Conservation (phyloP, 164 flowering plant species). For the Vitis cinerea region DNA sequence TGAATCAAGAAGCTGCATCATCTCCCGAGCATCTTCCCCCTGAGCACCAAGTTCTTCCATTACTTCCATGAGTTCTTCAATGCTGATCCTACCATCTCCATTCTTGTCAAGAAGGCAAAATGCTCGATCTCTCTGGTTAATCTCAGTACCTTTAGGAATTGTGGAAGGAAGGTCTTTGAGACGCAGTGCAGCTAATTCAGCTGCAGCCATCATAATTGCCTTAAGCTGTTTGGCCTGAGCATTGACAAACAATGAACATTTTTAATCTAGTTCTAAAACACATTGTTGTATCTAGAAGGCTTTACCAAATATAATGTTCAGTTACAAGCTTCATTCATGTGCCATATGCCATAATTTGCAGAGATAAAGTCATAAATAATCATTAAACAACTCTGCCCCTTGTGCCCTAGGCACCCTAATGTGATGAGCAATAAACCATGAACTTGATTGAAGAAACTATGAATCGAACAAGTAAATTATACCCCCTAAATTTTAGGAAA, state of each 20-base stretch:
- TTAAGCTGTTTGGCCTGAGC: constrained; percentile 80
- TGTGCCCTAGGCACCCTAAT: not conserved
- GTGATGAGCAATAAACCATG: not conserved
- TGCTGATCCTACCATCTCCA: constrained; percentile 93
- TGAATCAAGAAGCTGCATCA: constrained; percentile 92
- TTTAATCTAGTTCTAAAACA: not conserved
- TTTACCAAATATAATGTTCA: not conserved
- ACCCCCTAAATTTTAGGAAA: too few relatives aligned
- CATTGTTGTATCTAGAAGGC: not conserved
- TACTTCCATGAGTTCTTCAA: constrained; percentile 89
- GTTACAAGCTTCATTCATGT: not conserved
- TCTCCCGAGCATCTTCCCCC: constrained; percentile 82
- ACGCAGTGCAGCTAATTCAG: constrained; percentile 84
- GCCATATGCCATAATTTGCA: not conserved
- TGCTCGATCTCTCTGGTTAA: constrained; percentile 54
- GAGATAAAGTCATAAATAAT: not conserved
- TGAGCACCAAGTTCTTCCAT: constrained; percentile 97
- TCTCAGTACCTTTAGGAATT: constrained; percentile 38
- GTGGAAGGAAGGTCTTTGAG: constrained; percentile 69
- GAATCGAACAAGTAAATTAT: too few relatives aligned
- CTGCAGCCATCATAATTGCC: constrained; percentile 94
- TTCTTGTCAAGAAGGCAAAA: constrained; percentile 93
- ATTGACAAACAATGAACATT: constrained; percentile 7
- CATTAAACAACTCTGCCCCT: not conserved
- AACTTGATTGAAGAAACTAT: not conserved